Percentiles rank a stretch among this genome's conserved stretches.
phyloP scores from a whole-genome alignment of 2,329 filamentous ascomycete genomes.

The Sclerotiophoma versabilis region DNA sequence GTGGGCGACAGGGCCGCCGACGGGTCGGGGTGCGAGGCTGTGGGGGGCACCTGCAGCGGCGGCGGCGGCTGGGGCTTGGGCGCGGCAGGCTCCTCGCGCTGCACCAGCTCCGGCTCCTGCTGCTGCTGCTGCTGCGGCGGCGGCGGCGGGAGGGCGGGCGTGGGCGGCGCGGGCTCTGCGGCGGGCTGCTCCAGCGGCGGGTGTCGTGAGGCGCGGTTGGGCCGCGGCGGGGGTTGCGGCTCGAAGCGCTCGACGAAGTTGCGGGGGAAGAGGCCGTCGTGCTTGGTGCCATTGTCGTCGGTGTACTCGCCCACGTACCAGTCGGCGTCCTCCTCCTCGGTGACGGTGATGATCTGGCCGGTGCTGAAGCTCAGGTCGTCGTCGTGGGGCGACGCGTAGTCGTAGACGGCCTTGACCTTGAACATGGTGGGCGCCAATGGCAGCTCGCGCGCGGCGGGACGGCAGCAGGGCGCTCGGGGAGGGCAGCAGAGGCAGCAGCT shows the following conservation, averaged over 20 bases:
- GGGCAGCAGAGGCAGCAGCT: neutral
- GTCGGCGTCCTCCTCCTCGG: slow-evolving; percentile 88
- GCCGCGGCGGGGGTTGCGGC: slow-evolving; percentile 86
- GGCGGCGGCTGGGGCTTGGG: slow-evolving; percentile 50
- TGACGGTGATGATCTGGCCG: slow-evolving; percentile 93
- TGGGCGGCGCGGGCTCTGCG: slow-evolving; percentile 36
- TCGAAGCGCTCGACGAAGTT: slow-evolving; percentile 99
- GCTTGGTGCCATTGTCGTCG: slow-evolving; percentile 75
- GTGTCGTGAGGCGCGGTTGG: slow-evolving; percentile 70
- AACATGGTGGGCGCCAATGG: slow-evolving; percentile 58
- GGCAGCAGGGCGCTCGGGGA: slow-evolving; percentile 6
- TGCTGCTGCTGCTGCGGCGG: slow-evolving; percentile 37
- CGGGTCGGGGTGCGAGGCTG: slow-evolving; percentile 32
- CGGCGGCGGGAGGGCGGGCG: slow-evolving; percentile 41
- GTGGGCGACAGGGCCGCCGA: slow-evolving; percentile 32
- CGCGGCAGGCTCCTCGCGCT: slow-evolving; percentile 38
- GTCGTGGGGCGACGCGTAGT: slow-evolving; percentile 91
- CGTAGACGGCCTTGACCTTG: slow-evolving; percentile 95
- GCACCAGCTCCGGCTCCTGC: slow-evolving; percentile 28
- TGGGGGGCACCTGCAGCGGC: slow-evolving; percentile 41
- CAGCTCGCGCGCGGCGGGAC: slow-evolving; percentile 1
- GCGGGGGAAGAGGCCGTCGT: slow-evolving; percentile 88
- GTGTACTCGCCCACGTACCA: slow-evolving; percentile 92
- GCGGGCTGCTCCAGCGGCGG: slow-evolving; percentile 45
- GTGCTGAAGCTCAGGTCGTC: slow-evolving; percentile 88